Conservation (phyloP, 352 stramenopile genomes). For the Globisporangium orthogonon region DNA sequence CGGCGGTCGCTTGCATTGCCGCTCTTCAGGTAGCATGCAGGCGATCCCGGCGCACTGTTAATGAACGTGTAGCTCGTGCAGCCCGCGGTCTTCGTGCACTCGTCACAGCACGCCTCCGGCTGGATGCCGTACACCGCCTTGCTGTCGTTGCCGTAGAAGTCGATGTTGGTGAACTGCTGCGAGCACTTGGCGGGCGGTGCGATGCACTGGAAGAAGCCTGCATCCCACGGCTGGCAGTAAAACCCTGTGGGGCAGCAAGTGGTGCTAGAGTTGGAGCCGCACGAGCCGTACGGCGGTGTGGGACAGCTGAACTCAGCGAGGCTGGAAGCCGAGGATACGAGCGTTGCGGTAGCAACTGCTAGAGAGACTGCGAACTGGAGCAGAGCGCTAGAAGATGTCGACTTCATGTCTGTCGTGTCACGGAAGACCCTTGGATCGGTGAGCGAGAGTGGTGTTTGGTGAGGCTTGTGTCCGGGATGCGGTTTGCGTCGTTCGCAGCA, state of each 20-base stretch:
- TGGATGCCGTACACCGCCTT: constrained; percentile 3
- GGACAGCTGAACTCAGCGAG: neutral
- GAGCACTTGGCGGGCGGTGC: neutral
- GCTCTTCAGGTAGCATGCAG: neutral
- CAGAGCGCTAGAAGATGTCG: neutral
- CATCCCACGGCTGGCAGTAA: neutral
- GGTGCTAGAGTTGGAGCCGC: constrained; percentile 2
- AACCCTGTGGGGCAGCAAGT: no score
- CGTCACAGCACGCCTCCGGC: constrained; percentile 22
- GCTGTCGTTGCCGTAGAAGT: constrained; percentile 7
- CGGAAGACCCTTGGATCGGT: no score
- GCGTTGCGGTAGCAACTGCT: neutral
- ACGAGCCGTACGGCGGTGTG: constrained; percentile 5
- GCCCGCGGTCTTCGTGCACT: constrained; percentile 22
- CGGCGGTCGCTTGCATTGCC: no score
- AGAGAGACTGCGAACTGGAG: neutral
- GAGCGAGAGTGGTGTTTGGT: neutral
- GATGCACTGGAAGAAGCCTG: neutral
- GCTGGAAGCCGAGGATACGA: neutral
- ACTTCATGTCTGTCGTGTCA: neutral
- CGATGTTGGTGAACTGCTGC: constrained; percentile 2
- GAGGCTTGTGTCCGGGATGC: neutral
- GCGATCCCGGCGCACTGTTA: neutral
- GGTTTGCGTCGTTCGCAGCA: no score
- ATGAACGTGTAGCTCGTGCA: constrained; percentile 41